Evolutionary conservation across 371 early-diverging fungal species (phyloP).

Genomic region (Sporodiniella umbellata): DNA sequence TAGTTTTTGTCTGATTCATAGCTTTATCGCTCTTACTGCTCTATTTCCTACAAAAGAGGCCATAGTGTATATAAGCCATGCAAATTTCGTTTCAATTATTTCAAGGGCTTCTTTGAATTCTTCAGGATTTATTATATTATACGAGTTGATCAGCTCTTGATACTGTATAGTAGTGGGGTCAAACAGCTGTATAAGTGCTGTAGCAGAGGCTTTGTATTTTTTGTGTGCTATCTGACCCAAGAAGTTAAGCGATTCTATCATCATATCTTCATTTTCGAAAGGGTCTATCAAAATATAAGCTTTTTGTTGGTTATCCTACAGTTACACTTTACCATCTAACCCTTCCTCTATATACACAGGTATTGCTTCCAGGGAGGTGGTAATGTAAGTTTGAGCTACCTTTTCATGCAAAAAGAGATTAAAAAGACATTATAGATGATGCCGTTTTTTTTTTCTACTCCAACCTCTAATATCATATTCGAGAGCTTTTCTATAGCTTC

Average conservation of each 20-base stretch:
- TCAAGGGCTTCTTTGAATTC: constrained; percentile 45
- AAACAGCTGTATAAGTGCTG: constrained; percentile 54
- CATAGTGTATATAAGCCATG: constrained; percentile 82
- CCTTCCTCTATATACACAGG: constrained; percentile 58
- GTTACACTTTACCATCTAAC: constrained; percentile 48
- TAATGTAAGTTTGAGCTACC: constrained; percentile 51
- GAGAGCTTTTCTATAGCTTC: constrained; percentile 44
- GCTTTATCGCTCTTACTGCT: constrained; percentile 42
- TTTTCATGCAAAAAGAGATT: background rate
- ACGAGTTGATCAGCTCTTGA: constrained; percentile 35
- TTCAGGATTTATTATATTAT: constrained; percentile 17
- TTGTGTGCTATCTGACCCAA: constrained; percentile 75
- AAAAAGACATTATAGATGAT: too few relatives aligned
- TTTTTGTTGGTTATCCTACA: background rate
- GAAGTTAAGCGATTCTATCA: constrained; percentile 69
- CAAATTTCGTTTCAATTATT: constrained; percentile 64
- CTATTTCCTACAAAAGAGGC: constrained; percentile 67
- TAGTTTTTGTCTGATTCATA: background rate
- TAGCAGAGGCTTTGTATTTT: constrained; percentile 64
- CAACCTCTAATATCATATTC: constrained; percentile 32
- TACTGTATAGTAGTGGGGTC: constrained; percentile 68
- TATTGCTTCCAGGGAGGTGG: constrained; percentile 57
- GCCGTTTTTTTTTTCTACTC: background rate
- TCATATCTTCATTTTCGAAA: constrained; percentile 70
- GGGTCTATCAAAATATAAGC: constrained; percentile 50